Conservation (phyloP, 352 stramenopile genomes). For the Pythium sukuiense region DNA sequence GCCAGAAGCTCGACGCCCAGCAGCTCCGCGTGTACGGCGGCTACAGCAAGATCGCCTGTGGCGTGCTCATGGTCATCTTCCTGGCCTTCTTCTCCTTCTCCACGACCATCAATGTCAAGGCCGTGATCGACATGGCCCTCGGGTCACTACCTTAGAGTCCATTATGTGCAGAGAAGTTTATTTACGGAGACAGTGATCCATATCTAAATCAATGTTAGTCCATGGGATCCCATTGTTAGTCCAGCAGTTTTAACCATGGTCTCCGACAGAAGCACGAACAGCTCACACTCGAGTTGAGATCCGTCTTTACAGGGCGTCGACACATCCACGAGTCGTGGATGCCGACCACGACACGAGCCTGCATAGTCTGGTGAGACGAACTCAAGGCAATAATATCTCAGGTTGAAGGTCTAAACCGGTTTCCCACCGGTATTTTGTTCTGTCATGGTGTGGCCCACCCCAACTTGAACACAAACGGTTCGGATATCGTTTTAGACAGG, state of each 20-base stretch:
- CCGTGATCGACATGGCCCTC: slow-evolving; percentile 30
- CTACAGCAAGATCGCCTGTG: slow-evolving; percentile 31
- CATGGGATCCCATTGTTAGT: background rate
- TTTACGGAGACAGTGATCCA: slow-evolving; percentile 1
- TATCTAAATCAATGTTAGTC: background rate
- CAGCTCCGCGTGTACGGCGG: slow-evolving; percentile 34
- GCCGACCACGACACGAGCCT: no score
- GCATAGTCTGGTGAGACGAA: no score
- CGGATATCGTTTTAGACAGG: slow-evolving; percentile 17
- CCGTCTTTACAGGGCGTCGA: background rate
- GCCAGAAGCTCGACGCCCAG: slow-evolving; percentile 36
- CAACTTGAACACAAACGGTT: slow-evolving; percentile 20
- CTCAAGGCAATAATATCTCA: no score
- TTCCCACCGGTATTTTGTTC: background rate
- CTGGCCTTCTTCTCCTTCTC: slow-evolving; percentile 31
- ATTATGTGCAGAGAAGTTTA: background rate
- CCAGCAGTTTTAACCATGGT: no score
- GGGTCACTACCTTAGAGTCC: slow-evolving; percentile 12
- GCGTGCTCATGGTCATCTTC: slow-evolving; percentile 26
- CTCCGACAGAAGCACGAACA: no score
- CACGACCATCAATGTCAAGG: slow-evolving; percentile 30
- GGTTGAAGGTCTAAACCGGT: slow-evolving; percentile 4
- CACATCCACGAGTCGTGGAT: background rate
- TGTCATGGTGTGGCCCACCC: slow-evolving; percentile 15
- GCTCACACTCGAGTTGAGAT: background rate